A percentile compares a stretch with the other conserved stretches of the same genome.
phyloP scores from a whole-genome alignment of 2,329 filamentous ascomycete genomes.

The Clarireedia paspali region DNA sequence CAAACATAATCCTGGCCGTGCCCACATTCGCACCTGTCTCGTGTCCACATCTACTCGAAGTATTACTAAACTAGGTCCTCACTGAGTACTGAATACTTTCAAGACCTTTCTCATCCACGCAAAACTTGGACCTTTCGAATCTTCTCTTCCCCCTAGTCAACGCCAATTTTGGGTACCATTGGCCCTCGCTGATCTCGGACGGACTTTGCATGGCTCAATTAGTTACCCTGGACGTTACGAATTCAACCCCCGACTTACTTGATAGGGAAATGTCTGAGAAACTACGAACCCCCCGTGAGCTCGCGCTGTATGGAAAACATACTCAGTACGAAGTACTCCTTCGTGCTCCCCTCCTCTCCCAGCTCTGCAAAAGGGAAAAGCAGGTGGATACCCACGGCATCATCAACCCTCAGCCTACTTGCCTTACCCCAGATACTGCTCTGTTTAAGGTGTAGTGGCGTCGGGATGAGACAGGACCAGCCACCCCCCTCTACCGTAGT shows the following conservation, averaged over 20 bases:
- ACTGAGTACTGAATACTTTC: no score
- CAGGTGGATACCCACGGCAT: conserved; percentile 13
- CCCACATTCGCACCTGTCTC: neutral
- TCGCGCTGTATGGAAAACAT: conserved; percentile 9
- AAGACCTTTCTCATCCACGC: conserved; percentile 1
- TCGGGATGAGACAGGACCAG: conserved; percentile 25
- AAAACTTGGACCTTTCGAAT: neutral
- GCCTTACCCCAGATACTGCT: conserved; percentile 25
- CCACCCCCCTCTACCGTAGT: conserved; percentile 24
- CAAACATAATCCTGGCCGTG: conserved; percentile 22
- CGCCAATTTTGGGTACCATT: conserved; percentile 6
- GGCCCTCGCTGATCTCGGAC: conserved; percentile 16
- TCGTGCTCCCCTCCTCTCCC: neutral
- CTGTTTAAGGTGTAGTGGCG: conserved; percentile 21
- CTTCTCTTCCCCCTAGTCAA: neutral
- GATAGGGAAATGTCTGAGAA: conserved; percentile 12
- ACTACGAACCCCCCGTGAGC: conserved; percentile 7
- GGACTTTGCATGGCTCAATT: conserved; percentile 13
- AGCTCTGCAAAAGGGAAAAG: neutral
- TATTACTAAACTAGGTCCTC: no score
- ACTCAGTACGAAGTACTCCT: neutral
- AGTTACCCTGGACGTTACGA: conserved; percentile 22
- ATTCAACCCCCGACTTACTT: neutral
- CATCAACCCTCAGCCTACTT: conserved; percentile 19
- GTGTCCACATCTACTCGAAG: neutral